These are phyloP conservation scores for Geotrichum carabidarum DNA, from an alignment of 1,139 yeast species.

Conservation along the genomic window DNA sequence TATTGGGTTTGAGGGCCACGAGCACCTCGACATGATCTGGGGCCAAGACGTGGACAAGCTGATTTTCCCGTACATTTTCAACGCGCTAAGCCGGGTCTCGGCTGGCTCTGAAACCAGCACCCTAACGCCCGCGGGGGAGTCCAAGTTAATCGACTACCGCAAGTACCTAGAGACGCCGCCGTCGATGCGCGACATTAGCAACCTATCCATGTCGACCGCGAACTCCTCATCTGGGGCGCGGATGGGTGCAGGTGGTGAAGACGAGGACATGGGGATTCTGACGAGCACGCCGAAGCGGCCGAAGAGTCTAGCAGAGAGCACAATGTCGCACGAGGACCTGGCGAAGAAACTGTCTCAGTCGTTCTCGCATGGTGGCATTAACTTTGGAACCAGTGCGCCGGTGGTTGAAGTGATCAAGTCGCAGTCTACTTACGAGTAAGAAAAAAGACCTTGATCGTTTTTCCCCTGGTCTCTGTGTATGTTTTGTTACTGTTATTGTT, in stretches of 20 bases:
- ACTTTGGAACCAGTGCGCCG: slow-evolving; percentile 17
- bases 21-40: slow-evolving; percentile 89
- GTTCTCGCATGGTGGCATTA: slow-evolving; percentile 15
- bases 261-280: not conserved
- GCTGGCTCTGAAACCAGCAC: slow-evolving; percentile 1
- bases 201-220: slow-evolving; percentile 6
- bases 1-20: slow-evolving; percentile 55
- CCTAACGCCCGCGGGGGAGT: not conserved
- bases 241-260: not conserved
- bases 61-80: slow-evolving; percentile 50
- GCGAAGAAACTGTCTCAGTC: slow-evolving; percentile 11
- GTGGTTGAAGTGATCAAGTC: slow-evolving; percentile 16
- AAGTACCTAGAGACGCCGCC: not conserved
- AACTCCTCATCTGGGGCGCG: not conserved
- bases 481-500: not conserved
- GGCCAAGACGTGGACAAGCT: slow-evolving; percentile 58
- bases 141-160: not conserved
- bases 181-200: not conserved
- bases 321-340: slow-evolving; percentile 1
- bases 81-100: slow-evolving; percentile 23
- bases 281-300: slow-evolving; percentile 8
- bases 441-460: not conserved
- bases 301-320: not conserved
- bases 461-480: not conserved
- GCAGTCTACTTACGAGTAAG: not conserved